Base-by-base conservation (phyloP, 805 yeast genomes). In the Metschnikowia koreensis region DNA sequence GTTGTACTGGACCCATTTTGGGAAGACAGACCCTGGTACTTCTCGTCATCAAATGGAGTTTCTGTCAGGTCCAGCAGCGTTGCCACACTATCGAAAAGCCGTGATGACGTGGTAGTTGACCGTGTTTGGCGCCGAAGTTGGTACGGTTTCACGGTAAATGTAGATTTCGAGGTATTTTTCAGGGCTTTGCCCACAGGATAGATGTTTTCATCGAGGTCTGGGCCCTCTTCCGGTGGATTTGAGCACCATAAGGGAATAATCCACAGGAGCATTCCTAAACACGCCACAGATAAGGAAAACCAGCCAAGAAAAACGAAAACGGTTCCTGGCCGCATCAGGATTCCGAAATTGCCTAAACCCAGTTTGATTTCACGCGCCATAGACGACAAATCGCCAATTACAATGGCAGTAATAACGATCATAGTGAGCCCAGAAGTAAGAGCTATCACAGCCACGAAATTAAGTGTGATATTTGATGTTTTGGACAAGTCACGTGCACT, bases 181-280 rank as follows among this genome's bases (percentile, higher is more conserved):
- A 37, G 29, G 3, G 37, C 26, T 15, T 22, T 47, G n/a, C 44
- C 12, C 6, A 13, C 37, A 16, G 10, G 26, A 31, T 38, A 38
- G 16, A 34, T n/a, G 22, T 26, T 31, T 11, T 44, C 48, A 26
- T 48, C 47, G 31, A 13, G n/a, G 10, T 43, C 43, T 29, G 22
- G 41, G 22, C 29, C 13, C 7, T 50, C 44, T 7, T 45, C 53
- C 0, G 64, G 61, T 5, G 82, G 81, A 46, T 80, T 76, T 7
- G 81, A 78, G 67, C 85, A 83, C 87, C 87, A 56, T 51, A 54
- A 38, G 1, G 77, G 77, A 8, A 71, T 49, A 6, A 58, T 61
- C 77, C 78, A 73, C 7, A 69, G 54, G 15, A 68, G 41, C 68
- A 66, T 66, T 15, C 65, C 52, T 11, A 70, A 16, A 11, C 60